Base-by-base conservation (phyloP, 2,329 filamentous ascomycete species). In the Rugonectria rugulosa region DNA sequence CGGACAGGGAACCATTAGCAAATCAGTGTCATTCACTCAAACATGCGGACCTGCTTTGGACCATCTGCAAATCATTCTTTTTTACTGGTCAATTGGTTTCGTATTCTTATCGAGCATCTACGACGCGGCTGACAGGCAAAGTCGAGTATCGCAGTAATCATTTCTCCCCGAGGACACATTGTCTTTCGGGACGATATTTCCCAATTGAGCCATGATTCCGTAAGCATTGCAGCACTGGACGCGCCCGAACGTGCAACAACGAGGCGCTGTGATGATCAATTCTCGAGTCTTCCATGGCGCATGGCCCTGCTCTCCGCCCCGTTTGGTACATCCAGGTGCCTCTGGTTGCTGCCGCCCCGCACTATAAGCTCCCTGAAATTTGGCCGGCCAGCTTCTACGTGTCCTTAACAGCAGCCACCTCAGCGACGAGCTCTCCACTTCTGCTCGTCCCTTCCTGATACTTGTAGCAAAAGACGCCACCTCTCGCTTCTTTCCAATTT, bases 331-430 rank as follows among this genome's bases (percentile, higher is more conserved):
- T 47, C 38, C 26, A 24, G 26, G 51, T 51, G 50, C 61, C 54
- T 44, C 61, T 55, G 32, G 38, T 17, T 32, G 24, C 24, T 32
- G 29, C 29, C 36, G 54, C 60, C 56, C 57, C 55, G 59, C 58
- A 57, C 65, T 56, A 57, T 50, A 50, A 59, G 64, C 62, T 67
- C 65, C 64, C 64, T 67, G 65, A 55, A 67, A 57, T 57, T 64
- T 57, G 61, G 59, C 60, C 53, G 59, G 53, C 63, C 60, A 68
- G 60, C 62, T 68, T 69, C 69, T 72, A 72, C 70, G 70, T 72
- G 70, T 72, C 70, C 70, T 72, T 63, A 72, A 70, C 57, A 63
- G 60, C 59, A 62, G 54, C 40, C 44, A 53, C n/a, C n/a, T n/a
- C n/a, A n/a, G 34, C 45, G 45, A 61, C 27, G 44, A 66, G 64